A percentile compares a stretch with the other conserved stretches of the same genome.
phyloP scores from a whole-genome alignment of 2,329 filamentous ascomycete species.

The Aspergillus fischeri region DNA sequence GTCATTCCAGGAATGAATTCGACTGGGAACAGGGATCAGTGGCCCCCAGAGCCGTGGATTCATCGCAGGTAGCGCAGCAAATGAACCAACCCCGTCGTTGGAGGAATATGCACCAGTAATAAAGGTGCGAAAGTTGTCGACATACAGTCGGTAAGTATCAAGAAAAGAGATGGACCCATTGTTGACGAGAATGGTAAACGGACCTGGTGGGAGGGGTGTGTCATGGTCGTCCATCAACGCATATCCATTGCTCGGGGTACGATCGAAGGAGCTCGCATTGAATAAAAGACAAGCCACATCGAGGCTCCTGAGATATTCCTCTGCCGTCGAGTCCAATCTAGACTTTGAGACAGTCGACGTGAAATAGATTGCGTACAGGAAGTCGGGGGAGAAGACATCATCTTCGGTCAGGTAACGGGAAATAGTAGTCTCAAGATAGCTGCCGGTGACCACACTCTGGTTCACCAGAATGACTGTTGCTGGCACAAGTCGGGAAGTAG shows the following conservation, averaged over 20 bases:
- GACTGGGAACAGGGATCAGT: constrained; percentile 9
- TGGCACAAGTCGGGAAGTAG: background rate
- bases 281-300: background rate
- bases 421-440: background rate
- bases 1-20: constrained; percentile 24
- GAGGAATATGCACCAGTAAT: constrained; percentile 7
- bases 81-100: constrained; percentile 5
- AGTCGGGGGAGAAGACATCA: constrained; percentile 9
- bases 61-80: background rate
- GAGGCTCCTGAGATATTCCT: background rate
- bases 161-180: background rate
- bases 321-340: background rate
- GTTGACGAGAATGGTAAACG: constrained; percentile 6
- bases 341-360: background rate
- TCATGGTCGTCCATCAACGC: background rate
- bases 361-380: constrained; percentile 9
- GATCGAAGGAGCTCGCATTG: background rate
- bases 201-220: constrained; percentile 1
- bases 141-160: constrained; percentile 10
- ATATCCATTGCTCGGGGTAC: background rate
- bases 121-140: constrained; percentile 9
- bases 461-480: constrained; percentile 6
- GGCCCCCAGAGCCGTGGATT: constrained; percentile 1
- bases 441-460: constrained; percentile 3
- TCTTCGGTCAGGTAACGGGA: constrained; percentile 5